Evolutionary conservation across 164 flowering plant genomes (phyloP).

Genomic region (Houttuynia cordata): DNA sequence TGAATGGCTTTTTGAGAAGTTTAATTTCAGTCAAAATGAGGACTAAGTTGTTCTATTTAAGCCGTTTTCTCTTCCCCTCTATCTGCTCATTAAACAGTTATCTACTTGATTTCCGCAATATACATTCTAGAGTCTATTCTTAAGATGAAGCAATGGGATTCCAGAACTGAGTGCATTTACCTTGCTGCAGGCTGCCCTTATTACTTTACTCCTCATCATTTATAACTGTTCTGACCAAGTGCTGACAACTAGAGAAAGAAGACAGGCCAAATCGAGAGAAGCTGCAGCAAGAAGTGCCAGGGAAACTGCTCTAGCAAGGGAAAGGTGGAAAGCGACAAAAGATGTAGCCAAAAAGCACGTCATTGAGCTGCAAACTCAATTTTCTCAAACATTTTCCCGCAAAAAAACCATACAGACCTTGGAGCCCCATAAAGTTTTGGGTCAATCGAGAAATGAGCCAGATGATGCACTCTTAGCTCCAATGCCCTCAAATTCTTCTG

Average conservation of each 20-base stretch:
- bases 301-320: conserved; percentile 85
- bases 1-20: too few relatives aligned
- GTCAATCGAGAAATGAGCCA: conserved; percentile 30
- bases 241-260: conserved; percentile 64
- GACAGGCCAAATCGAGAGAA: conserved; percentile 82
- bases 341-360: conserved; percentile 68
- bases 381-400: conserved; percentile 88
- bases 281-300: conserved; percentile 82
- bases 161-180: background rate
- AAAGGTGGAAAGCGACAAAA: conserved; percentile 89
- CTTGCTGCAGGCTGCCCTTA: conserved; percentile 46
- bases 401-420: conserved; percentile 26
- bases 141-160: background rate
- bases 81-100: too few relatives aligned
- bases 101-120: background rate
- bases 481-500: conserved; percentile 4
- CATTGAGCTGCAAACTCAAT: conserved; percentile 47
- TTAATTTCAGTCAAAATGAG: background rate
- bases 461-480: conserved; percentile 35
- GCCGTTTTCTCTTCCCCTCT: background rate
- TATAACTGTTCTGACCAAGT: conserved; percentile 96
- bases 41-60: background rate
- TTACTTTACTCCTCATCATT: conserved; percentile 58
- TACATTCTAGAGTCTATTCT: background rate
- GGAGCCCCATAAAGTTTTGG: conserved; percentile 23